phyloP scores from a whole-genome alignment of 345 rosid genomes.

The Bretschneidera sinensis region DNA sequence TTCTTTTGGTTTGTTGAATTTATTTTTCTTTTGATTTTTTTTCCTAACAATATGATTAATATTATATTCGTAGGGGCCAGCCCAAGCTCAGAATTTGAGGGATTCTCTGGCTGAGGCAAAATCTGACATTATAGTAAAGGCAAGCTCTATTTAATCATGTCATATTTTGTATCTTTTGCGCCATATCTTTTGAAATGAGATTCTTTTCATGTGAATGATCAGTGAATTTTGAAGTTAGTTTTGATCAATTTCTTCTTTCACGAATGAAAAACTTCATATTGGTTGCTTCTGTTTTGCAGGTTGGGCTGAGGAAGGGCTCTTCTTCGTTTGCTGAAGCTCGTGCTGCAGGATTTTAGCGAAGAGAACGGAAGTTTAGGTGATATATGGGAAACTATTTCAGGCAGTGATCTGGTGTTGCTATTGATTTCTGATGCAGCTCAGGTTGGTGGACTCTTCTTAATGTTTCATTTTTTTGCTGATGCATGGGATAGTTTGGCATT shows the following conservation, averaged over 20 bases:
- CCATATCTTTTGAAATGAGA: too few species aligned
- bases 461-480: too few species aligned
- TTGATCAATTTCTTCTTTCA: neutral
- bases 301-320: slow-evolving; percentile 45
- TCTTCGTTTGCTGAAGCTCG: slow-evolving; percentile 43
- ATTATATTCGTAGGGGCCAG: slow-evolving; percentile 18
- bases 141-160: too few species aligned
- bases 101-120: slow-evolving; percentile 45
- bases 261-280: neutral
- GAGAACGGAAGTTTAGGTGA: slow-evolving; percentile 44
- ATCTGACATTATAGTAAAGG: slow-evolving; percentile 40
- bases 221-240: too few species aligned
- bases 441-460: slow-evolving; percentile 22
- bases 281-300: slow-evolving; percentile 18
- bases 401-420: too few species aligned
- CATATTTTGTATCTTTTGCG: neutral
- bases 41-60: slow-evolving; percentile 1
- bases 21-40: too few species aligned
- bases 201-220: too few species aligned
- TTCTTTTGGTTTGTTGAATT: too few species aligned
- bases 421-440: slow-evolving; percentile 49
- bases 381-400: slow-evolving; percentile 42
- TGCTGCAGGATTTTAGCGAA: slow-evolving; percentile 44
- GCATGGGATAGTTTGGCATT: too few species aligned
- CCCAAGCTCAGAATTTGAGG: slow-evolving; percentile 33